phyloP scores from a whole-genome alignment of 129 eudicot species.

The Centrapalus pauciflorus region DNA sequence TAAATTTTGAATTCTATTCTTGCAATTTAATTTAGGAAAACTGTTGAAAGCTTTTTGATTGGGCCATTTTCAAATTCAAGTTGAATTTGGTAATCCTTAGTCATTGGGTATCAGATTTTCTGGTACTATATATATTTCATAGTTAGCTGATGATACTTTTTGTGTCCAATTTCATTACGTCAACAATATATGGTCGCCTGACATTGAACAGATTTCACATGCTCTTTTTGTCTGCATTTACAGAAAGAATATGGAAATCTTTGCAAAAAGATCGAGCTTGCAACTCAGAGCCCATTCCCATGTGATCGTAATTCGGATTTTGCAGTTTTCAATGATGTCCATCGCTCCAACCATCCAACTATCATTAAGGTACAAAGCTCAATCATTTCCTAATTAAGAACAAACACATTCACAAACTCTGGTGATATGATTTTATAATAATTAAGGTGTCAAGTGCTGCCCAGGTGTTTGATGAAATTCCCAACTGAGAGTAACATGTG shows the following conservation, averaged over 20 bases:
- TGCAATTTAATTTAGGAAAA: background rate
- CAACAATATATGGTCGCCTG: background rate
- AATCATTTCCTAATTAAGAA: background rate
- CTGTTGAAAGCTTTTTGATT: background rate
- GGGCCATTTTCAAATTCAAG: background rate
- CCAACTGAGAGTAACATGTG: background rate
- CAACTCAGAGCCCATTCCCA: slow-evolving; percentile 32
- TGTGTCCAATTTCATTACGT: slow-evolving; percentile 4
- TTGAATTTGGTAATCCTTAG: background rate
- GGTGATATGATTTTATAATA: no score
- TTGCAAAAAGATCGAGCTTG: slow-evolving; percentile 39
- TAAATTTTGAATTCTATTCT: no score
- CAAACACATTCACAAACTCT: background rate
- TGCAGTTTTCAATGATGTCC: slow-evolving; percentile 26
- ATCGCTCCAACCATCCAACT: slow-evolving; percentile 48
- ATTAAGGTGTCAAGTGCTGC: background rate
- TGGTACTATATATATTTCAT: background rate
- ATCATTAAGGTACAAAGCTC: slow-evolving; percentile 43
- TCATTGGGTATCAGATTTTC: background rate
- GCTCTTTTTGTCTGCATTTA: slow-evolving; percentile 3
- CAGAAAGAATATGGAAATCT: slow-evolving; percentile 47
- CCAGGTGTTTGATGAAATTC: no score
- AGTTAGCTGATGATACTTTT: background rate
- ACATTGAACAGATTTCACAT: background rate
- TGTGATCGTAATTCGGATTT: slow-evolving; percentile 36